Conservation (phyloP, 345 rosid genomes). For the Rhodamnia argentea region DNA sequence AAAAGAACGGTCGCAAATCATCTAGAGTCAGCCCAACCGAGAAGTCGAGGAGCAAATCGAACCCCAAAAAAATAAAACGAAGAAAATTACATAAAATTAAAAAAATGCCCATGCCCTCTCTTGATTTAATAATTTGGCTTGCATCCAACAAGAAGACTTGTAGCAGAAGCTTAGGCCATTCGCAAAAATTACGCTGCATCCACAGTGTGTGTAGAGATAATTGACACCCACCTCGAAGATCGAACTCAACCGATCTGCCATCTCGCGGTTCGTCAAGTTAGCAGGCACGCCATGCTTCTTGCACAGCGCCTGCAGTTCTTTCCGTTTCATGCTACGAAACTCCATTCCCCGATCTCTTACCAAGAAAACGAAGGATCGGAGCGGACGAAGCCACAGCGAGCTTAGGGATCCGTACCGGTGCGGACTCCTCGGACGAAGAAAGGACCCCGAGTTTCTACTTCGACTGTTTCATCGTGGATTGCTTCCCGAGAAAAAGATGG, state of each 20-base stretch:
- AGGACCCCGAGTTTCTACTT: neutral
- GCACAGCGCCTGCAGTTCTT: constrained; percentile 42
- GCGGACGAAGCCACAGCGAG: neutral
- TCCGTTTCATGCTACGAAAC: constrained; percentile 40
- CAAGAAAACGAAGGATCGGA: neutral
- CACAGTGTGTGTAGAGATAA: no score
- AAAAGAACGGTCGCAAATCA: neutral
- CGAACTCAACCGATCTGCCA: constrained; percentile 34
- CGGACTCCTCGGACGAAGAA: neutral
- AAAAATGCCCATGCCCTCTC: neutral
- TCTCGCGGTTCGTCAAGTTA: constrained; percentile 36
- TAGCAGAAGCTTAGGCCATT: no score
- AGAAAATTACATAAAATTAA: neutral
- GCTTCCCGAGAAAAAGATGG: neutral
- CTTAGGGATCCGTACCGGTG: neutral
- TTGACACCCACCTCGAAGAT: constrained; percentile 22
- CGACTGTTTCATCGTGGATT: neutral
- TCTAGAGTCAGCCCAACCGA: neutral
- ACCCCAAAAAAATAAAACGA: neutral
- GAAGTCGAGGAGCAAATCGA: neutral
- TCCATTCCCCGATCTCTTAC: constrained; percentile 16
- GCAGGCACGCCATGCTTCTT: constrained; percentile 55
- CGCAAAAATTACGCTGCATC: no score
- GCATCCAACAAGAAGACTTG: no score
- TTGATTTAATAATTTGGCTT: neutral